Conservation (phyloP, 75 land plant genomes). For the Picea sitchensis region DNA sequence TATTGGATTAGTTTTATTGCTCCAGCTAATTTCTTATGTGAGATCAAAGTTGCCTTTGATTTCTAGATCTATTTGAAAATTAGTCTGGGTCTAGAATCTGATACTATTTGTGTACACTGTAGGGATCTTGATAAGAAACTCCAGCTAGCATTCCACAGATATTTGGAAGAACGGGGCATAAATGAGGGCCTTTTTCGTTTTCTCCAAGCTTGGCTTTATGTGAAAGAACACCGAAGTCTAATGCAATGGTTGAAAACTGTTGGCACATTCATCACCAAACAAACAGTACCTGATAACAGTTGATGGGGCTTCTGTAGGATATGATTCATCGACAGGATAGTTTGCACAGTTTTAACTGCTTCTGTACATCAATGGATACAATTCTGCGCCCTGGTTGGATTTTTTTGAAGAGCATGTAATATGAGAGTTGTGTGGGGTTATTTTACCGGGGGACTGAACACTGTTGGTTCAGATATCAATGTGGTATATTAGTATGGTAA, state of each 20-base stretch:
- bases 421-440: no score
- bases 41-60: background rate
- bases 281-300: background rate
- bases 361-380: no score
- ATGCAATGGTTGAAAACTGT: conserved; percentile 61
- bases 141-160: conserved; percentile 45
- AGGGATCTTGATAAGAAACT: conserved; percentile 57
- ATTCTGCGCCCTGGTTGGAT: no score
- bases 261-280: conserved; percentile 39
- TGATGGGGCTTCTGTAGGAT: no score
- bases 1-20: background rate
- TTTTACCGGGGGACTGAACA: no score
- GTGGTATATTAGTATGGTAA: no score
- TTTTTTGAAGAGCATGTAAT: no score
- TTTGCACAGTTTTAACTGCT: no score
- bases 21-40: background rate
- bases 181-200: conserved; percentile 65
- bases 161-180: conserved; percentile 57
- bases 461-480: no score
- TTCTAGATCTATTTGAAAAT: conserved; percentile 1
- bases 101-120: conserved; percentile 6
- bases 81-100: background rate
- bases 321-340: no score
- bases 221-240: conserved; percentile 65
- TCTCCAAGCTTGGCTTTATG: conserved; percentile 83